Base-by-base conservation (phyloP, 805 yeast species). In the Ogataea populi-albae region DNA sequence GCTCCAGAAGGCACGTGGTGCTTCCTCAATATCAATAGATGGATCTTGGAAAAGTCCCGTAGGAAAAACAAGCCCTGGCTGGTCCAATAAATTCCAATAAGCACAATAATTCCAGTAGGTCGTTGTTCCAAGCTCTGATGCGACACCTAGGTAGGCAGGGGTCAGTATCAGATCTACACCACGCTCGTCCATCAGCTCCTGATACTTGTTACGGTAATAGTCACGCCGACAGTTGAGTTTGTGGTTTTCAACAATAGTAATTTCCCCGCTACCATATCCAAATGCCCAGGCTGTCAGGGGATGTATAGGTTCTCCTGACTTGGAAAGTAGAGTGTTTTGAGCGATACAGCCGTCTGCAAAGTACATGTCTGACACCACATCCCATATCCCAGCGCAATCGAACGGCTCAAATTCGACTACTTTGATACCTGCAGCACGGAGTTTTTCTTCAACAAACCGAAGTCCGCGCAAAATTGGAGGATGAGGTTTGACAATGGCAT, bases 91-190 rank as follows among this genome's bases (percentile, higher is more conserved):
- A 61, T 84, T 84, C 74, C 77, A 84, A 43, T 81, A 65, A 2
- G 86, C 64, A 9, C 89, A 81, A 65, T 85, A 85, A 4, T 87
- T 82, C 89, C 93, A 85, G 59, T 80, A 81, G 54, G 72, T 73
- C 5, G 81, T 69, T 31, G 62, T 61, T 1, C 57, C 61, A 21
- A 49, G 45, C 40, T 57, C 69, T 29, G 86, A 83, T 8, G 91
- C 86, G 33, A 78, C 81, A 45, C 81, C 80, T 35, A 71, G 73
- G 55, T 79, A 77, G 4, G 79, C 71, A 41, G 91, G 89, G 30
- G 81, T 71, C 26, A 84, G 61, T 40, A 83, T 68, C 49, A 79
- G 75, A 49, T 83, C 89, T 29, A 82, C 69, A 27, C 70, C 69
- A 49, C 75, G 66, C 14, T 69, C 59, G 40, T 71, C 65, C 55